Evolutionary conservation across 164 flowering plant species (phyloP).

Genomic region (Vitis cinerea): DNA sequence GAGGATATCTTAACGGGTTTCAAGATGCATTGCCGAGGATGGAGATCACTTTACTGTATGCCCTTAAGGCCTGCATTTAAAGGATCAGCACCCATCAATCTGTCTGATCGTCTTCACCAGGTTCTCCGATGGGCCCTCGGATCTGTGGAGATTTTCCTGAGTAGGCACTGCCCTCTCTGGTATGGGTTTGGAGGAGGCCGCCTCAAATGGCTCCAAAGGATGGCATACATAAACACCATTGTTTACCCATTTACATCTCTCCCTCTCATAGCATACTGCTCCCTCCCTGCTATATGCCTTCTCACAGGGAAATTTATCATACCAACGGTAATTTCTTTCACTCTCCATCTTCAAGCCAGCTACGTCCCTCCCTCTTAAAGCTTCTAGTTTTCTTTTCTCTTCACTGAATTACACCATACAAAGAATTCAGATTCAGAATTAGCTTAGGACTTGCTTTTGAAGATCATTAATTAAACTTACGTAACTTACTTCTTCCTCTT

Average conservation of each 20-base stretch:
- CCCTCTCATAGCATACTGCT: constrained; percentile 89
- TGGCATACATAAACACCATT: constrained; percentile 91
- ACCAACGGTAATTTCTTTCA: constrained; percentile 70
- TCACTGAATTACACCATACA: too few species aligned
- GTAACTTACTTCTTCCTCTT: background rate
- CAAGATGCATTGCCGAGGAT: constrained; percentile 99
- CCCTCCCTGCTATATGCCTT: constrained; percentile 91
- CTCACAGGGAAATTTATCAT: constrained; percentile 97
- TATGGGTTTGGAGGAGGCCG: constrained; percentile 95
- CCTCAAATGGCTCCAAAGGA: constrained; percentile 88
- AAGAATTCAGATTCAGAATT: too few species aligned
- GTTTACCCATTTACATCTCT: constrained; percentile 96
- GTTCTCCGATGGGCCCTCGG: constrained; percentile 99
- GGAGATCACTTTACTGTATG: constrained; percentile 99
- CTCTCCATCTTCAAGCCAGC: background rate
- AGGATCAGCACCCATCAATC: constrained; percentile 96
- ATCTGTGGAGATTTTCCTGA: constrained; percentile 90
- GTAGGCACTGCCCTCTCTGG: constrained; percentile 98
- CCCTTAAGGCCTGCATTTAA: constrained; percentile 96
- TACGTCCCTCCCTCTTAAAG: too few species aligned
- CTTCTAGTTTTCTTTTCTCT: too few species aligned
- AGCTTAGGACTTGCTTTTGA: too few species aligned
- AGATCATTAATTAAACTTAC: too few species aligned
- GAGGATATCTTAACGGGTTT: constrained; percentile 97
- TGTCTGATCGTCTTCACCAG: constrained; percentile 93